Conservation (phyloP, 352 stramenopile species). For the Pythium guiyangense region DNA sequence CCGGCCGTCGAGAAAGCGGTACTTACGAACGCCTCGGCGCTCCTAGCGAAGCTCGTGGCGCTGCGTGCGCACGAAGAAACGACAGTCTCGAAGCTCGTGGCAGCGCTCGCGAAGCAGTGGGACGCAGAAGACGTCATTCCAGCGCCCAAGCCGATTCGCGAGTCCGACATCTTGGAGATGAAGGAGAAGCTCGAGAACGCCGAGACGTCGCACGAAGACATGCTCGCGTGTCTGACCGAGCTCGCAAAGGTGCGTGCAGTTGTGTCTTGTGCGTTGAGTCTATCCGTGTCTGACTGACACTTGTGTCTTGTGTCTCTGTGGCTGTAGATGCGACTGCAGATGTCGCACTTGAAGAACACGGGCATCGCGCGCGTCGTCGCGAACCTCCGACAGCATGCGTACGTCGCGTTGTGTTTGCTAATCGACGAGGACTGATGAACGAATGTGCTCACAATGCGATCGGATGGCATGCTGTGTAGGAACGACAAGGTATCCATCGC, state of each 20-base stretch:
- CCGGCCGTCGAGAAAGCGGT: slow-evolving; percentile 26
- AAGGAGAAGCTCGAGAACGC: slow-evolving; percentile 52
- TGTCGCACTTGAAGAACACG: slow-evolving; percentile 63
- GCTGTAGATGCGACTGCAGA: slow-evolving; percentile 51
- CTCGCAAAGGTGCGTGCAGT: slow-evolving; percentile 34
- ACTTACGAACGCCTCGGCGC: slow-evolving; percentile 19
- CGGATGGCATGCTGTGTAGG: slow-evolving; percentile 15
- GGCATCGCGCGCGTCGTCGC: slow-evolving; percentile 59
- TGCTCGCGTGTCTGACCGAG: slow-evolving; percentile 50
- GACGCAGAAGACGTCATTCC: slow-evolving; percentile 41
- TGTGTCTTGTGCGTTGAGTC: slow-evolving; percentile 3
- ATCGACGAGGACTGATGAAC: neutral
- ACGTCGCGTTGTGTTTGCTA: slow-evolving; percentile 19
- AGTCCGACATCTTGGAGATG: slow-evolving; percentile 47
- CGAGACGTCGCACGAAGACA: slow-evolving; percentile 59
- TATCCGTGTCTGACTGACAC: neutral
- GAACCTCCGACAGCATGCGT: slow-evolving; percentile 70
- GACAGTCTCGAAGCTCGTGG: slow-evolving; percentile 28
- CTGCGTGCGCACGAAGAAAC: slow-evolving; percentile 26
- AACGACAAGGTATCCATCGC: slow-evolving; percentile 78
- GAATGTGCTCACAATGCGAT: too few species aligned
- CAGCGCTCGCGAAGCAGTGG: slow-evolving; percentile 39
- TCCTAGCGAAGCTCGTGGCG: slow-evolving; percentile 33
- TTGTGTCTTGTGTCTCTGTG: neutral
- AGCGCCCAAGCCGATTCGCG: slow-evolving; percentile 41